These are phyloP conservation scores for Cyclotella cryptica DNA, from an alignment of 108 stramenopile species.

Conservation along the genomic window DNA sequence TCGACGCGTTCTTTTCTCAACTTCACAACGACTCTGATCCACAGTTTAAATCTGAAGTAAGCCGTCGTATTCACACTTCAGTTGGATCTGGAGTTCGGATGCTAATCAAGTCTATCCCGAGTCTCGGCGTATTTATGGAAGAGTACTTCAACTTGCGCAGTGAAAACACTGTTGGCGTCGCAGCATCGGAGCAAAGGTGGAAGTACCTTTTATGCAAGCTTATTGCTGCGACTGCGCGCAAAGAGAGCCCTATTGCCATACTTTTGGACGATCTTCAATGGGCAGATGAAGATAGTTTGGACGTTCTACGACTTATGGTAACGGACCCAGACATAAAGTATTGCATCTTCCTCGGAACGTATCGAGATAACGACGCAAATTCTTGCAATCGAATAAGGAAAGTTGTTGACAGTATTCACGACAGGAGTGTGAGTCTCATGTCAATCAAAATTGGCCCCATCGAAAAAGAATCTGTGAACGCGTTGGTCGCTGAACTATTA, in stretches of 20 bases:
- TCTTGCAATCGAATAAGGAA: neutral
- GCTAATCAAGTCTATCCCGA: constrained; percentile 20
- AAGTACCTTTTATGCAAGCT: constrained; percentile 26
- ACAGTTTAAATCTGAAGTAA: constrained; percentile 4
- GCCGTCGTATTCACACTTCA: constrained; percentile 1
- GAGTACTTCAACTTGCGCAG: neutral
- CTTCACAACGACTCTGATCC: neutral
- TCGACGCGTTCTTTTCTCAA: constrained; percentile 10
- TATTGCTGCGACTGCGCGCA: constrained; percentile 5
- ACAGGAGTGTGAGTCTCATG: constrained; percentile 11
- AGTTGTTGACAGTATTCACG: constrained; percentile 5
- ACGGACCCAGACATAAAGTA: constrained; percentile 23
- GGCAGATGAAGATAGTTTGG: constrained; percentile 24
- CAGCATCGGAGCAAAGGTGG: constrained; percentile 13
- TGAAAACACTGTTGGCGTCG: neutral
- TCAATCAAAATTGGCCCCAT: constrained; percentile 24
- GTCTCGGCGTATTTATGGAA: constrained; percentile 1
- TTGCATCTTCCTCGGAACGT: constrained; percentile 14
- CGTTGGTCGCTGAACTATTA: constrained; percentile 16
- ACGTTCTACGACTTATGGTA: constrained; percentile 22
- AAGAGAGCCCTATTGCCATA: constrained; percentile 6
- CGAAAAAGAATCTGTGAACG: constrained; percentile 21
- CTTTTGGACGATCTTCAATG: constrained; percentile 36
- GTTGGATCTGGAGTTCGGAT: constrained; percentile 11
- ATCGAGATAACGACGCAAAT: constrained; percentile 22